Base-by-base conservation (phyloP, 208 protist genomes). In the Leishmania mexicana region DNA sequence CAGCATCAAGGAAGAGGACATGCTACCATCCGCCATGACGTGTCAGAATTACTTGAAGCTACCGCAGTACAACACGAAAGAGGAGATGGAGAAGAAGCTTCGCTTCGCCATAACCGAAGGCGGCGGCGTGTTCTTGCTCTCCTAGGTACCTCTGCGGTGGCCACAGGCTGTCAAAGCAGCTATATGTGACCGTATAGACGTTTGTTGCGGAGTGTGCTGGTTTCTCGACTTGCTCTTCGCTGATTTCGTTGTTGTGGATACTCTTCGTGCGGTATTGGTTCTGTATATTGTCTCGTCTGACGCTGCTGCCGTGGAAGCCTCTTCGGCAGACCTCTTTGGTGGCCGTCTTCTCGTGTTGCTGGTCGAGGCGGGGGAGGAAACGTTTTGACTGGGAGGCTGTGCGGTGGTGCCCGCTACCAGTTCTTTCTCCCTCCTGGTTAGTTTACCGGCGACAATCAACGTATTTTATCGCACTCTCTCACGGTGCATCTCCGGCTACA, bases 21-120 rank as follows among this genome's bases (percentile, higher is more conserved):
- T 93, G 80, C 90, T 98, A 24, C 96, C 95, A 3, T 95, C 89
- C 4, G 95, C 94, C 35, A 98, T 98, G 96, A 98, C 96, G 40
- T 98, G 96, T 75, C 94, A 97, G 75, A 98, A 98, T 84, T 98
- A 98, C 75, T 80, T 98, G 64, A 98, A 98, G 83, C 89, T 98
- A 19, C 96, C 96, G 1, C 92, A 93, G n/a, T 98, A 97, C 76
- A 83, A 92, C 15, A 92, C 75, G 7, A 94, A 95, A 78, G 84
- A 95, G 73, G 87, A 94, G 65, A 95, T 98, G 94, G 91, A 94
- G 64, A 78, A 81, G 51, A 98, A 98, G 84, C 76, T 98, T n/a
- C 85, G 87, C 17, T 89, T 93, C 54, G 95, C 96, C 24, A 98
- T 98, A 78, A 81, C 81, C 51, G 95, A 98, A 79, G 96, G 96